These are phyloP conservation scores for Calonectria henricotiae DNA, from an alignment of 2,329 filamentous ascomycete genomes.

Conservation along the genomic window DNA sequence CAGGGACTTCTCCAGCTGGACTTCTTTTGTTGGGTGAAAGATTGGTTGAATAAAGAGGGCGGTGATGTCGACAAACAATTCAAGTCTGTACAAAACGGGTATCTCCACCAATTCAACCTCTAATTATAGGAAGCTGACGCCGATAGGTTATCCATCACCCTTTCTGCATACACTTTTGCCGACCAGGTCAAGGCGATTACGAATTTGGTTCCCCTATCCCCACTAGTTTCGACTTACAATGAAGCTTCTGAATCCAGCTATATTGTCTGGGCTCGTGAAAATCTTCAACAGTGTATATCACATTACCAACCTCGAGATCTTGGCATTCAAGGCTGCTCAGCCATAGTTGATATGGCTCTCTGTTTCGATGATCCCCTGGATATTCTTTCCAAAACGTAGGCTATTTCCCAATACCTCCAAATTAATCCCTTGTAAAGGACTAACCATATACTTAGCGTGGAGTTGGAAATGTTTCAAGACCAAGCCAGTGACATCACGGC, in stretches of 20 bases:
- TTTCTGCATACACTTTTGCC: constrained; percentile 32
- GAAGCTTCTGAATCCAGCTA: background rate
- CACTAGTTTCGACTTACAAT: background rate
- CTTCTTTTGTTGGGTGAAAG: constrained; percentile 38
- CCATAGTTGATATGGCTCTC: constrained; percentile 39
- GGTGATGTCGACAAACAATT: constrained; percentile 23
- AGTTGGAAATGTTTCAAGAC: background rate
- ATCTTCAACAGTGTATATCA: constrained; percentile 1
- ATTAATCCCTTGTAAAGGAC: background rate
- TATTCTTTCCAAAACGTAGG: constrained; percentile 38
- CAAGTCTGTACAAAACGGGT: constrained; percentile 23
- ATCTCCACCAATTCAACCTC: background rate
- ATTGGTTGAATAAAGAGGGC: constrained; percentile 28
- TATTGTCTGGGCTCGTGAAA: constrained; percentile 39
- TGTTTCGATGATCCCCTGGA: constrained; percentile 37
- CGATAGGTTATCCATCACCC: constrained; percentile 30
- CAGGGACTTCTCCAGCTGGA: constrained; percentile 3
- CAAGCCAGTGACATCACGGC: background rate
- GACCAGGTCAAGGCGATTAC: constrained; percentile 29
- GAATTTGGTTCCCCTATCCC: constrained; percentile 18
- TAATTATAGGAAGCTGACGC: background rate
- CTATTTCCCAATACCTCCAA: background rate
- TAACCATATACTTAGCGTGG: constrained; percentile 29
- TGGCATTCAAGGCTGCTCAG: constrained; percentile 31
- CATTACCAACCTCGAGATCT: constrained; percentile 14